Evolutionary conservation across 73 alveolate species (phyloP), one percentile per base, ranked within the genome.

Genomic region (Blepharisma japonicum): DNA sequence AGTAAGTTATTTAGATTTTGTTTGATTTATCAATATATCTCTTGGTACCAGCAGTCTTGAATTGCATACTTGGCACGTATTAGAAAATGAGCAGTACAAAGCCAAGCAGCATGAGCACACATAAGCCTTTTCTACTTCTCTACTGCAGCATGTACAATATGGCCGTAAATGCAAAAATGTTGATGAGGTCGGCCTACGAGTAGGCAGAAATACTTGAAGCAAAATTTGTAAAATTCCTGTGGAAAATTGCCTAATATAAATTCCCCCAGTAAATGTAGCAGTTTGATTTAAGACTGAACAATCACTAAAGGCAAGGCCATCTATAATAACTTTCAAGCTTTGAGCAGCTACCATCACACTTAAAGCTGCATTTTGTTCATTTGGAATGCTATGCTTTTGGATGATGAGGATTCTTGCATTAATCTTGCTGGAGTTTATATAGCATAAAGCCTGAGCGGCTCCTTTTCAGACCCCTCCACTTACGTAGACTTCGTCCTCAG

Each of bases 281-380:
- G 74, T 61, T 25, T 61, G 14, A 14, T 4, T 39, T 18, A 61
- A 25, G 14, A 25, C 38, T 61, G 14, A n/a, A 5, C 74, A 61
- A 2, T 61, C 74, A 61, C 50, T 61, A 14, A 61, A 61, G 23
- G 74, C 74, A 8, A 61, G 0, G 38, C 74, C 74, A 61, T 61
- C 74, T 14, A 61, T 61, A 8, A 14, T 39, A 14, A 25, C 47
- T 61, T 61, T 61, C 5, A 61, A 18, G 14, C 47, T 14, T 39
- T 61, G 74, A 25, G 74, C 74, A n/a, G 74, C 74, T 14, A 61
- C 23, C 74, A 61, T 61, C 5, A 61, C n/a, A 25, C 23, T 61
- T 9, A 61, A 25, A 61, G 74, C 74, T 18, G 47, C 18, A 18
- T 61, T 39, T 25, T 61, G 74, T 61, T 61, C 74, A 25, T 25